phyloP scores from a whole-genome alignment of 371 early-diverging fungal species.

The Apophysomyces ossiformis region DNA sequence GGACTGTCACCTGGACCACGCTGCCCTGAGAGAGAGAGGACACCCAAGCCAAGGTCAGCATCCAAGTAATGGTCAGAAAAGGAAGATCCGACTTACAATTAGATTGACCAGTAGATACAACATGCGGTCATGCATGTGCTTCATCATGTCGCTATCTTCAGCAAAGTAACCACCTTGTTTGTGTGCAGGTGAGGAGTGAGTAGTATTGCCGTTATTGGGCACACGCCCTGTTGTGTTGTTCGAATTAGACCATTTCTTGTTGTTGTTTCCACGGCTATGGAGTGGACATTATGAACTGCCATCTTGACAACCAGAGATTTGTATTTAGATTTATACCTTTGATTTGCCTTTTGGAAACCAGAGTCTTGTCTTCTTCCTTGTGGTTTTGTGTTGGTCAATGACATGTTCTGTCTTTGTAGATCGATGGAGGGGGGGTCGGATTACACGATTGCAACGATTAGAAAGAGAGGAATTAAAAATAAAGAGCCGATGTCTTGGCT shows the following conservation, averaged over 20 bases:
- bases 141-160: constrained; percentile 34
- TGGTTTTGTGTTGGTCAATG: constrained; percentile 29
- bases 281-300: constrained; percentile 2
- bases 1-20: constrained; percentile 70
- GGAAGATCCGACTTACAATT: constrained; percentile 56
- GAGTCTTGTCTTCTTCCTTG: constrained; percentile 47
- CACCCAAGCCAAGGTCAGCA: not conserved
- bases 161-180: constrained; percentile 14
- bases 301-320: no score
- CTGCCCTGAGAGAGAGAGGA: constrained; percentile 64
- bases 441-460: constrained; percentile 1
- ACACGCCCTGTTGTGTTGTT: constrained; percentile 10
- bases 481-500: not conserved
- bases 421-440: not conserved
- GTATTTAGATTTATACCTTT: constrained; percentile 18
- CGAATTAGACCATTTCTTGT: constrained; percentile 39
- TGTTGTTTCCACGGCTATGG: constrained; percentile 34
- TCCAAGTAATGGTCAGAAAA: no score
- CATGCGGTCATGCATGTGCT: constrained; percentile 74
- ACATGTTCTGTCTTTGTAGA: constrained; percentile 16
- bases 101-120: constrained; percentile 74
- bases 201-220: constrained; percentile 20
- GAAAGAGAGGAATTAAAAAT: not conserved
- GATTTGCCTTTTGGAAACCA: constrained; percentile 25
- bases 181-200: constrained; percentile 1